Evolutionary conservation across 192 early-diverging fungal genomes (phyloP).

Genomic region (Rhizoclosmatium sp.): DNA sequence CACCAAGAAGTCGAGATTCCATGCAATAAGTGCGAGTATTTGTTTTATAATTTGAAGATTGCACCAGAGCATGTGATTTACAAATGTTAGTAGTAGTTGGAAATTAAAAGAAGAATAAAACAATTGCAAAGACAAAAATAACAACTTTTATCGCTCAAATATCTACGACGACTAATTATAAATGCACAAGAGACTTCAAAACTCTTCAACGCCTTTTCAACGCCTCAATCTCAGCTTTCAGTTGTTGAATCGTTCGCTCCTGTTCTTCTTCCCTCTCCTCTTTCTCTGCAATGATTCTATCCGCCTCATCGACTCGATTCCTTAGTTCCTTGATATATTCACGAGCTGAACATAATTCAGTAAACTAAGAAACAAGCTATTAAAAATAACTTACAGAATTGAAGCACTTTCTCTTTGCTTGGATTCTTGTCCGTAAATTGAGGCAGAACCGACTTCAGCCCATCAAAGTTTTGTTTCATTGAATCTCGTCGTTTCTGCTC

Average conservation of each 20-base stretch:
- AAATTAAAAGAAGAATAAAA: too few relatives aligned
- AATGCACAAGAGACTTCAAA: too few relatives aligned
- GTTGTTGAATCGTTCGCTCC: slow-evolving; percentile 12
- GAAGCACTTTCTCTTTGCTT: slow-evolving; percentile 84
- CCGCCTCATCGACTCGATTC: not conserved
- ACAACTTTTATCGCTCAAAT: too few relatives aligned
- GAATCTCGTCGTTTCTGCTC: slow-evolving; percentile 96
- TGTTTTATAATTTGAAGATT: too few relatives aligned
- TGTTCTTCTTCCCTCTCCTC: slow-evolving; percentile 35
- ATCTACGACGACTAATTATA: too few relatives aligned
- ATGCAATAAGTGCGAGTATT: too few relatives aligned
- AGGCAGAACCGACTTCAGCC: slow-evolving; percentile 73
- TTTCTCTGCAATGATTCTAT: not conserved
- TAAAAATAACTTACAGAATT: slow-evolving; percentile 55
- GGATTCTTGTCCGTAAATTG: slow-evolving; percentile 81
- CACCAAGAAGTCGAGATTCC: too few relatives aligned
- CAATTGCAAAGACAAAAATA: too few relatives aligned
- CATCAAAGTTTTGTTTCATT: slow-evolving; percentile 89
- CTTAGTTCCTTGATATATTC: slow-evolving; percentile 43
- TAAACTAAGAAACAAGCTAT: not conserved
- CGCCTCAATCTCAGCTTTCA: slow-evolving; percentile 38
- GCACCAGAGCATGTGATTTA: too few relatives aligned
- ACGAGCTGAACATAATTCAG: slow-evolving; percentile 30
- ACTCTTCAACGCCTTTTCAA: slow-evolving; percentile 1
- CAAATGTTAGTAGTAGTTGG: too few relatives aligned